phyloP scores from a whole-genome alignment of 2,329 filamentous ascomycete genomes.

The Botrytis sinoallii region DNA sequence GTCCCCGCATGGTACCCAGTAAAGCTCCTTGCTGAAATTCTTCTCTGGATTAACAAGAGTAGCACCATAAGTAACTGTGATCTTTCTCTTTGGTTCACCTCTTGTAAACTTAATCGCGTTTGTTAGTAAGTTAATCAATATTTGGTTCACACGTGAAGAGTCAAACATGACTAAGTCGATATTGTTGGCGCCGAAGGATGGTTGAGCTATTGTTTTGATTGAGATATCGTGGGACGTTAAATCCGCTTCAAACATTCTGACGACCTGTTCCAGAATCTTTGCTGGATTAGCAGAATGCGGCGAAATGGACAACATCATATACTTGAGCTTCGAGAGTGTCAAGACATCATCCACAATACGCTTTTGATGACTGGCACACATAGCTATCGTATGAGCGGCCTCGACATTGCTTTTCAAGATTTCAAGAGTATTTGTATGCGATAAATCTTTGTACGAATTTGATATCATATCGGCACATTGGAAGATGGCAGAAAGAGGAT shows the following conservation, averaged over 20 bases:
- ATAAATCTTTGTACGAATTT: constrained; percentile 38
- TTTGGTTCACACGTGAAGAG: constrained; percentile 71
- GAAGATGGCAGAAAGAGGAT: constrained; percentile 71
- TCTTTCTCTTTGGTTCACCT: constrained; percentile 55
- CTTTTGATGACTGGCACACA: constrained; percentile 79
- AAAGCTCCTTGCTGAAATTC: constrained; percentile 23
- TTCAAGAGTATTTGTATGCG: constrained; percentile 46
- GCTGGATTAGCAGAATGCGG: constrained; percentile 64
- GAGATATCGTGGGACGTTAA: constrained; percentile 66
- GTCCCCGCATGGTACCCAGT: constrained; percentile 28
- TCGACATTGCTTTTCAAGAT: constrained; percentile 57
- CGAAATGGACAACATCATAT: constrained; percentile 68
- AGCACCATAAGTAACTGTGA: constrained; percentile 42
- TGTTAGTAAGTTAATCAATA: constrained; percentile 76
- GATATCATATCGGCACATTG: constrained; percentile 72
- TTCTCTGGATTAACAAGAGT: constrained; percentile 23
- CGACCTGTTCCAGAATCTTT: constrained; percentile 59
- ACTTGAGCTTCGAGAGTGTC: constrained; percentile 73
- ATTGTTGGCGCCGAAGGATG: constrained; percentile 54
- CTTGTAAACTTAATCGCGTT: constrained; percentile 84
- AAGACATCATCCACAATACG: constrained; percentile 73
- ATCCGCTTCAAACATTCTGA: constrained; percentile 79
- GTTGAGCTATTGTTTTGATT: constrained; percentile 61
- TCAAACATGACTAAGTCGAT: constrained; percentile 69
- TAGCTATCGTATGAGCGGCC: constrained; percentile 72